Evolutionary conservation across 805 yeast species (phyloP), one percentile per base, ranked within the genome.

Genomic region (Nematodospora valgi): DNA sequence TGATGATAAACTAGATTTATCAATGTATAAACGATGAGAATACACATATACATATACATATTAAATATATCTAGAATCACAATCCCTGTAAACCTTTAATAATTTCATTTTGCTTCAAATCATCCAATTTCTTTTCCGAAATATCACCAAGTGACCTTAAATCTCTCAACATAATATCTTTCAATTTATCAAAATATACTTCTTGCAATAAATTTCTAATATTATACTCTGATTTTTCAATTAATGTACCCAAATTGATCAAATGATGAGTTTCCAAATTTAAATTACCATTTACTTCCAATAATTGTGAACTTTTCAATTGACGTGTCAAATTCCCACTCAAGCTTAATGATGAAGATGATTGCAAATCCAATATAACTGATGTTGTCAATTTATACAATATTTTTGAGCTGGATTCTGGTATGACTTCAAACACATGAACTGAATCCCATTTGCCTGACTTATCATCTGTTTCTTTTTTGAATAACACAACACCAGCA

Each of bases 101-200:
- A 34, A 66, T 40, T 39, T 65, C 68, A 17, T 56, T 43, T 12
- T 67, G 72, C 41, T 49, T 60, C 29, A 40, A 35, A 23, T 55
- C 54, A 26, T 62, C 68, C 23, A 43, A 49, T 27, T 52, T 55
- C 43, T 60, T 54, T 8, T 46, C 56, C 13, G 51, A 45, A 19
- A 56, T 45, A 41, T 62, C 67, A 10, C 68, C 68, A 15, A 63
- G 48, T 13, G 64, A 54, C 36, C 73, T 48, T 46, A 67, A 57
- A 45, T 67, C 73, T 44, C 63, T 67, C 50, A 65, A 56, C 46
- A 89, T 69, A 32, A 93, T 82, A 53, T 91, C 96, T 52, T 86
- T 80, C 13, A 96, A 86, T 66, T 91, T 91, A 49, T 95, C 97
- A 54, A 91, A 91, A 58, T 91, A 91, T 18, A 91, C 97, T 44